These are phyloP conservation scores for Heliamphora exappendiculata DNA, from an alignment of 148 eudicot genomes.

Conservation along the genomic window DNA sequence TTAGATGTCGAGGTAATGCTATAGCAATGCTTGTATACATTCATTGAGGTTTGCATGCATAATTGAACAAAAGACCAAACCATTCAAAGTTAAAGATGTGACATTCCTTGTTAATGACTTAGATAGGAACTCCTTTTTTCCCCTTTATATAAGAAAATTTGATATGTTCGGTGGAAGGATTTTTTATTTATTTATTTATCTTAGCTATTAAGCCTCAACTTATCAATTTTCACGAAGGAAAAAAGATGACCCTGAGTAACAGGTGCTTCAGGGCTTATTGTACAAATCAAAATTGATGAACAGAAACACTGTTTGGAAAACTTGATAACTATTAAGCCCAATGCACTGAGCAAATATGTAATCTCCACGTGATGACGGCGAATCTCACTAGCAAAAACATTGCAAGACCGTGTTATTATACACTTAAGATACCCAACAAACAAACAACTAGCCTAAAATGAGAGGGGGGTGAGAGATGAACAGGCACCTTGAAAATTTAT, in stretches of 20 bases:
- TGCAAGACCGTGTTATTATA: not conserved
- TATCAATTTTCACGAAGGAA: not conserved
- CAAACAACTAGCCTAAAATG: not conserved
- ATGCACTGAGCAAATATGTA: not conserved
- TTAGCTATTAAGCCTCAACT: not conserved
- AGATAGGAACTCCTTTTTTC: not conserved
- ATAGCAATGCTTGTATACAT: not conserved
- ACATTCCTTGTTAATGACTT: not conserved
- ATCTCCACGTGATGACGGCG: not conserved
- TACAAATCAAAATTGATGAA: not conserved
- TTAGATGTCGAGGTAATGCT: not conserved
- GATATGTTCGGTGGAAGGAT: not conserved
- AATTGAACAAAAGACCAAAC: not conserved
- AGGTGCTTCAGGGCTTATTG: not conserved
- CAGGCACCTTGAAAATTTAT: not conserved
- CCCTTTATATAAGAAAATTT: not conserved
- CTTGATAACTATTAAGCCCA: not conserved
- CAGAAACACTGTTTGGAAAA: not conserved
- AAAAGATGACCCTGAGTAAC: not conserved
- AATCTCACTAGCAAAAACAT: not conserved
- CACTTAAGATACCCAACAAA: not conserved
- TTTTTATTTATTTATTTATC: no score
- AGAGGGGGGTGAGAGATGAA: not conserved
- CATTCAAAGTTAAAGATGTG: not conserved
- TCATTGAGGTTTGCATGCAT: not conserved